These are phyloP conservation scores for Ceratocystis colombiana DNA, from an alignment of 2,329 filamentous ascomycete species.

Conservation along the genomic window DNA sequence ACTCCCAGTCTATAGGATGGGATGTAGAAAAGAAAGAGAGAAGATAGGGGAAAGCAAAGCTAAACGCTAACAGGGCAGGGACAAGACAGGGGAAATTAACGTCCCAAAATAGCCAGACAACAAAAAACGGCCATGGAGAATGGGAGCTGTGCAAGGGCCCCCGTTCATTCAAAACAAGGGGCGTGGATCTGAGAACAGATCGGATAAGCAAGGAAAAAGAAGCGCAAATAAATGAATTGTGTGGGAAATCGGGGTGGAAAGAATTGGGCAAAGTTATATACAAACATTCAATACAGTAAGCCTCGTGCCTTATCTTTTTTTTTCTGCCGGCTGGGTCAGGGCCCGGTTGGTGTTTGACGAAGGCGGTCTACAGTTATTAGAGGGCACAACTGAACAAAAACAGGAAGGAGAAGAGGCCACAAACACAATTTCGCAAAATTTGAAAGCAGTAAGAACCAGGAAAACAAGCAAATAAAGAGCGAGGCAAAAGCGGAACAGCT, in stretches of 20 bases:
- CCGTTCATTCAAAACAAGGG: conserved; percentile 14
- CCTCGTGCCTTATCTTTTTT: neutral
- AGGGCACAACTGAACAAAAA: neutral
- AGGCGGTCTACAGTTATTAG: neutral
- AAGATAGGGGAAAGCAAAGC: conserved; percentile 2
- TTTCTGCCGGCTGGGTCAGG: neutral
- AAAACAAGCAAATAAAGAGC: neutral
- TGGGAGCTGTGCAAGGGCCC: conserved; percentile 13
- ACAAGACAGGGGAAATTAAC: conserved; percentile 15
- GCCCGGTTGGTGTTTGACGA: neutral
- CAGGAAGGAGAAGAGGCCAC: conserved; percentile 1
- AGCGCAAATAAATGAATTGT: neutral
- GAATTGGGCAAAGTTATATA: neutral
- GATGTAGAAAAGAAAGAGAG: neutral
- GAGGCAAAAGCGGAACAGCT: neutral
- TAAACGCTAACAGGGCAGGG: conserved; percentile 7
- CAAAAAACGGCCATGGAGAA: conserved; percentile 8
- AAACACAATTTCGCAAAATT: neutral
- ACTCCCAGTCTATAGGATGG: neutral
- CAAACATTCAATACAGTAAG: neutral
- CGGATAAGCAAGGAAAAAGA: neutral
- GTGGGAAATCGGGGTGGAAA: neutral
- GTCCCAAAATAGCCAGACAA: conserved; percentile 12
- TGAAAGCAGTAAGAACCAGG: neutral
- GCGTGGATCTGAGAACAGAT: conserved; percentile 13